These are phyloP conservation scores for Ophiostoma himal-ulmi DNA, from an alignment of 2,329 filamentous ascomycete species.

Conservation along the genomic window DNA sequence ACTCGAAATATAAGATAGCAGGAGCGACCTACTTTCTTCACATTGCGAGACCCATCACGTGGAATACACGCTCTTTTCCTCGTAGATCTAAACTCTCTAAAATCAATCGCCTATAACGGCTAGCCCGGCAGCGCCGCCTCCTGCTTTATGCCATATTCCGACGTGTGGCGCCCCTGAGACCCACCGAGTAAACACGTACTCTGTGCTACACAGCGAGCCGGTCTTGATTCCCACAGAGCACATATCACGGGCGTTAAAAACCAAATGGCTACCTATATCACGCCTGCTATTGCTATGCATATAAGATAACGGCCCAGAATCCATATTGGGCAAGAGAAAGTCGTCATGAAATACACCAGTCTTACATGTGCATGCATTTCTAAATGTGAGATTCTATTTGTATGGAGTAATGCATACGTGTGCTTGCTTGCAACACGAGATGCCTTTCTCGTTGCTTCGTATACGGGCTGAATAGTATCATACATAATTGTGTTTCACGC, in stretches of 20 bases:
- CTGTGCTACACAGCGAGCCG: neutral
- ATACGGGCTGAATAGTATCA: neutral
- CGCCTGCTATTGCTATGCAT: neutral
- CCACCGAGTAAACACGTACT: neutral
- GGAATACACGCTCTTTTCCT: neutral
- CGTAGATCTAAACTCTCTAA: neutral
- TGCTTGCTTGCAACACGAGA: neutral
- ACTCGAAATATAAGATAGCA: neutral
- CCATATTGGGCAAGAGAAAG: constrained; percentile 2
- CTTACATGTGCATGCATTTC: neutral
- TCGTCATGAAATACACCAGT: neutral
- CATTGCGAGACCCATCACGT: neutral
- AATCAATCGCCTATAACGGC: neutral
- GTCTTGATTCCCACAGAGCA: no score
- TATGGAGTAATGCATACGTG: neutral
- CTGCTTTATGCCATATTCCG: neutral
- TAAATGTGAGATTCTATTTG: neutral
- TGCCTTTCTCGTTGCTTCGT: neutral
- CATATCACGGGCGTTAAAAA: neutral
- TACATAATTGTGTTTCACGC: neutral
- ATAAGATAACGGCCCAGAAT: constrained; percentile 2
- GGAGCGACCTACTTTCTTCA: neutral
- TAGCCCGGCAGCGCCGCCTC: constrained; percentile 4
- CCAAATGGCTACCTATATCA: neutral
- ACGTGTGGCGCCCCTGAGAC: neutral